Evolutionary conservation across 495 filamentous ascomycete species (phyloP).

Genomic region (Penicillium odoratum): DNA sequence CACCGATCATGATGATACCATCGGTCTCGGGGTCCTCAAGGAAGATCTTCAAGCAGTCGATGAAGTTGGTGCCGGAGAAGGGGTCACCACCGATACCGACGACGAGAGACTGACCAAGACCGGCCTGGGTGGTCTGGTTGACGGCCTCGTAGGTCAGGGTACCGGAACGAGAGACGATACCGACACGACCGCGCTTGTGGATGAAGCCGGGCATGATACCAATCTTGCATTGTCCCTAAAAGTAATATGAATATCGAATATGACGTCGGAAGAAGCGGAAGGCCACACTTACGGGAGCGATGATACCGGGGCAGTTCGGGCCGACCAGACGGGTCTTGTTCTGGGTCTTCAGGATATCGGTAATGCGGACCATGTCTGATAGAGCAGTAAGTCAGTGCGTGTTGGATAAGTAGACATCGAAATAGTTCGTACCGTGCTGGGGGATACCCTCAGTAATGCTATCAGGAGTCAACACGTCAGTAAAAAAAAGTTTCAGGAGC

Average conservation of each 20-base stretch:
- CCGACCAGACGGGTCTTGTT: slow-evolving; percentile 94
- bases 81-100: slow-evolving; percentile 98
- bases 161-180: slow-evolving; percentile 97
- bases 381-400: slow-evolving; percentile 26
- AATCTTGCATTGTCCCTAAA: slow-evolving; percentile 97
- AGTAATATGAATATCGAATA: slow-evolving; percentile 14
- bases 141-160: slow-evolving; percentile 99
- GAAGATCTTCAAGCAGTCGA: slow-evolving; percentile 97
- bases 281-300: slow-evolving; percentile 65
- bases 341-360: slow-evolving; percentile 96
- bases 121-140: slow-evolving; percentile 97
- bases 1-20: slow-evolving; percentile 99
- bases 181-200: slow-evolving; percentile 98
- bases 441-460: slow-evolving; percentile 98
- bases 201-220: slow-evolving; percentile 99
- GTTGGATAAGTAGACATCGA: neutral
- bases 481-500: slow-evolving; percentile 15
- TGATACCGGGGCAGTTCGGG: slow-evolving; percentile 98
- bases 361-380: slow-evolving; percentile 97
- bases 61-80: slow-evolving; percentile 99
- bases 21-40: slow-evolving; percentile 94
- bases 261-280: neutral
- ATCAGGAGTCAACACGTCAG: slow-evolving; percentile 12
- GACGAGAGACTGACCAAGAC: slow-evolving; percentile 95
- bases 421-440: slow-evolving; percentile 72